Base-by-base conservation (phyloP, 306 rosid genomes). In the Dalbergia cultrata region DNA sequence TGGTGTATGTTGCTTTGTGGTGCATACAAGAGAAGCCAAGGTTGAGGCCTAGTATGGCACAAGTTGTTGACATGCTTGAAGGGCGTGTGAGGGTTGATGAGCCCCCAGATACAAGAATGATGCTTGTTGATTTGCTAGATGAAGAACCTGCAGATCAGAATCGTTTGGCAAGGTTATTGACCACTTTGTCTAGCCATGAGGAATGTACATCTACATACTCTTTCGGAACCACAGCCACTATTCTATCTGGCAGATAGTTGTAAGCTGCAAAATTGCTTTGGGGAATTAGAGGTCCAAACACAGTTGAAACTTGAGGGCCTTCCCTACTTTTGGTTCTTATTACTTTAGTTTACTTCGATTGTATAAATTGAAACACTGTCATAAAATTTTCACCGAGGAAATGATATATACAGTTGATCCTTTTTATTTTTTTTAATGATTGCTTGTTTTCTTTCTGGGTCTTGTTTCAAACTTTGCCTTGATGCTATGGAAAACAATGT, bases 21-120 rank as follows among this genome's bases (percentile, higher is more conserved):
- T 95, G 99, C 56, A 93, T 91, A 18, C 99, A 93, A 64, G 99
- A 95, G 88, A 87, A 72, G 84, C 90, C 97, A 33, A 84, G 90
- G 34, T 33, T 90, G 67, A 78, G 99, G 77, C 99, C 99, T 35
- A 85, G 68, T 16, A 91, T 93, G 92, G 87, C 82, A 3, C 66
- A 67, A 12, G 97, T 95, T 80, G 88, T 89, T 60, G 97, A 95
- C 44, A 90, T 95, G 96, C 92, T 95, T 9, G 99, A 95, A 78
- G 89, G 91, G 7, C 86, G 93, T 4, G 85, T 66, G 26, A 53
- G 45, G 31, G 87, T 91, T 70, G 97, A 91, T 16, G 92, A 89
- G 43, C 97, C 98, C 1, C 99, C 99, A 7, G 92, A 88, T n/a
- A 85, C 91, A 5, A 83, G 89, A 72, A 86, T 91, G 97, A 79